Evolutionary conservation across 1,139 yeast species (phyloP).

Genomic region (Yamadazyma aaseri): DNA sequence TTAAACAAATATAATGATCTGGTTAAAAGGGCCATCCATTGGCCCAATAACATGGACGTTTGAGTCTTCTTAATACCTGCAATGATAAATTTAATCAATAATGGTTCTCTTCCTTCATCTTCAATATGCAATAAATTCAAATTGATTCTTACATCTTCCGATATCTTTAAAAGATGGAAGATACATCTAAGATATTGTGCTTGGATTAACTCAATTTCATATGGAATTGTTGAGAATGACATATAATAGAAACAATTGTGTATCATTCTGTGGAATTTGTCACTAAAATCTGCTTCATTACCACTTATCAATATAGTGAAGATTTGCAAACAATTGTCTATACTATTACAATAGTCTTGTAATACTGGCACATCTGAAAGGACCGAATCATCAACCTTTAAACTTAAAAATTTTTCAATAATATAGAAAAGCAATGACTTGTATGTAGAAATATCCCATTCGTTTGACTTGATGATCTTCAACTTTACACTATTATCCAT

Average conservation of each 20-base stretch:
- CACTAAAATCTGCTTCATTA: slow-evolving; percentile 49
- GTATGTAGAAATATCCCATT: slow-evolving; percentile 62
- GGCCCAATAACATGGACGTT: slow-evolving; percentile 41
- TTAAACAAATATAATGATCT: slow-evolving; percentile 48
- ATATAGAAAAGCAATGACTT: slow-evolving; percentile 52
- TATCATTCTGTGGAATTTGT: slow-evolving; percentile 31
- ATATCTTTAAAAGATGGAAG: slow-evolving; percentile 30
- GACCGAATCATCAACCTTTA: slow-evolving; percentile 28
- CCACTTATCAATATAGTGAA: slow-evolving; percentile 52
- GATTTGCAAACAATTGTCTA: slow-evolving; percentile 37
- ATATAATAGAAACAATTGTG: slow-evolving; percentile 26
- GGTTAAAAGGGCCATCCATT: slow-evolving; percentile 47
- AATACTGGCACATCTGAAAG: slow-evolving; percentile 19
- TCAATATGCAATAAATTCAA: slow-evolving; percentile 33
- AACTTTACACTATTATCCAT: slow-evolving; percentile 46
- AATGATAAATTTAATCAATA: slow-evolving; percentile 33
- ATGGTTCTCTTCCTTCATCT: slow-evolving; percentile 32
- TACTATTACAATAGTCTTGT: slow-evolving; percentile 25
- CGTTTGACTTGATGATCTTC: slow-evolving; percentile 32
- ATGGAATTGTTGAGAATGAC: slow-evolving; percentile 12
- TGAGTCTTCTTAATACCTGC: slow-evolving; percentile 37
- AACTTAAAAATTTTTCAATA: slow-evolving; percentile 41
- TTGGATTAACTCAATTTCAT: slow-evolving; percentile 30
- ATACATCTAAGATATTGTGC: slow-evolving; percentile 30
- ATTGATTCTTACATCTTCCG: slow-evolving; percentile 29